A percentile compares a stretch with the other conserved stretches of the same genome.
Conservation (phyloP, 305 asterid genomes). For the Stenogyne calaminthoides region DNA sequence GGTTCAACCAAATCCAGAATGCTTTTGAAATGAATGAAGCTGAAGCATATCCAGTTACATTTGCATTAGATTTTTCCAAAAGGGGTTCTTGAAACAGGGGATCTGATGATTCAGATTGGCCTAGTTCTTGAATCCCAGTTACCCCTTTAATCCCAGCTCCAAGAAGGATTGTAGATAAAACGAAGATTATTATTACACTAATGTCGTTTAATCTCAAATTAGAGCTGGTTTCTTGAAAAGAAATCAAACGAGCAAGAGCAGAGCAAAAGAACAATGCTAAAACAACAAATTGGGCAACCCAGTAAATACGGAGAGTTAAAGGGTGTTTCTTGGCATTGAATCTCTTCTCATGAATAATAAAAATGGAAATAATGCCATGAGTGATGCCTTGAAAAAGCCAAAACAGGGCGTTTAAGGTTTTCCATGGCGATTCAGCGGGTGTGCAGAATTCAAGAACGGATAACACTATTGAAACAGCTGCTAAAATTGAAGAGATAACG, state of each 20-base stretch:
- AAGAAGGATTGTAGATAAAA: constrained; percentile 48
- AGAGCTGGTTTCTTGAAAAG: constrained; percentile 41
- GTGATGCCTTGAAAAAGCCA: constrained; percentile 70
- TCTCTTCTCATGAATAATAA: constrained; percentile 70
- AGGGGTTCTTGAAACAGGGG: constrained; percentile 35
- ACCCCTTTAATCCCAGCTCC: constrained; percentile 57
- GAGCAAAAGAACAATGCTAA: constrained; percentile 53
- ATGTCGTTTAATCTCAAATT: constrained; percentile 60
- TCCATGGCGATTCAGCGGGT: constrained; percentile 43
- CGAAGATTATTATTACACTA: constrained; percentile 45
- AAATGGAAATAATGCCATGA: constrained; percentile 44
- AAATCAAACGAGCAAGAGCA: constrained; percentile 49
- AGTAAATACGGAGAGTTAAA: constrained; percentile 56
- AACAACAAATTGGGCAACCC: constrained; percentile 57
- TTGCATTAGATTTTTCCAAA: constrained; percentile 37
- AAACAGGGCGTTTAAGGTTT: constrained; percentile 47
- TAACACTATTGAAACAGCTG: constrained; percentile 42
- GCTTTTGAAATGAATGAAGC: constrained; percentile 74
- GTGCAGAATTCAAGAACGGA: constrained; percentile 45
- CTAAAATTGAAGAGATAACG: constrained; percentile 37
- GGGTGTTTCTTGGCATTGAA: constrained; percentile 65
- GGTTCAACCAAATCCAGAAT: constrained; percentile 93
- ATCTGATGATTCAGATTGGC: constrained; percentile 29
- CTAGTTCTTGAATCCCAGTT: constrained; percentile 50
- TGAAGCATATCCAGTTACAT: constrained; percentile 63